Evolutionary conservation across 129 eudicot species (phyloP).

Genomic region (Ambrosia artemisiifolia): DNA sequence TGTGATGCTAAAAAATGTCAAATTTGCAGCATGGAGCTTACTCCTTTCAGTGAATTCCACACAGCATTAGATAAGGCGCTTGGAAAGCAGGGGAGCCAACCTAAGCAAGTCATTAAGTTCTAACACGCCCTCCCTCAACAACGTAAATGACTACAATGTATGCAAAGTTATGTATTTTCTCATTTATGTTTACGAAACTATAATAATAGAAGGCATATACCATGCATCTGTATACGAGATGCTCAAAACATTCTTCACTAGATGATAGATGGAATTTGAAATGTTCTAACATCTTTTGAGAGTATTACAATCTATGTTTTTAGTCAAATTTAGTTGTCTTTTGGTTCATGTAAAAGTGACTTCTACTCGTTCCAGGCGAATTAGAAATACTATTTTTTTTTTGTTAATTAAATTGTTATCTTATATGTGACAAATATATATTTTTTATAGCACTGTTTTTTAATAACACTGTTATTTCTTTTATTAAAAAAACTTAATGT

Average conservation of each 20-base stretch:
- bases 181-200: not conserved
- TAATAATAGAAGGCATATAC: not conserved
- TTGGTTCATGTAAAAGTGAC: too few species aligned
- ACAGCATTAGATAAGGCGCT: conserved; percentile 79
- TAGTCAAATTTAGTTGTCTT: too few species aligned
- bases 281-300: too few species aligned
- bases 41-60: conserved; percentile 58
- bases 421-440: too few species aligned
- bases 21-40: conserved; percentile 78
- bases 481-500: too few species aligned
- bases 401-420: too few species aligned
- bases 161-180: not conserved
- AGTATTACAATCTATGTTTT: too few species aligned
- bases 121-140: conserved; percentile 16
- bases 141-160: not conserved
- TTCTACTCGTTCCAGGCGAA: too few species aligned
- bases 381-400: too few species aligned
- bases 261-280: too few species aligned
- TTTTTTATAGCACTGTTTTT: too few species aligned
- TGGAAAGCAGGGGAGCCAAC: conserved; percentile 93
- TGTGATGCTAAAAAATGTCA: not conserved
- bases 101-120: conserved; percentile 79
- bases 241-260: conserved; percentile 3
- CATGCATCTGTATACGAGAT: not conserved
- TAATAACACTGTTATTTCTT: too few species aligned